phyloP scores from a whole-genome alignment of 306 rosid species.

The Castanopsis chinensis region DNA sequence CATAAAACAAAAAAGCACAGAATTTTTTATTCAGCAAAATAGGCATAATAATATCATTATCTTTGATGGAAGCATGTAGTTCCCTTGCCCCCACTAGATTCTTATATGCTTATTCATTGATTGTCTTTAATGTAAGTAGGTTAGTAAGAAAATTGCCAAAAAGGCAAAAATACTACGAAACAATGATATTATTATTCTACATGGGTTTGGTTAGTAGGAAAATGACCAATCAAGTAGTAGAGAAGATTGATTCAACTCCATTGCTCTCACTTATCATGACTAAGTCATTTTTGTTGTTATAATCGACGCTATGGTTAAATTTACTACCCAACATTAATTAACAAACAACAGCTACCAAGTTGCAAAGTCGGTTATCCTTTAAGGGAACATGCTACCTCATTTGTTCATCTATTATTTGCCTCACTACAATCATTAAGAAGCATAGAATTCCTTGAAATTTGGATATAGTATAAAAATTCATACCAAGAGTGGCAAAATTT shows the following conservation, averaged over 20 bases:
- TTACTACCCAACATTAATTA: slow-evolving; percentile 37
- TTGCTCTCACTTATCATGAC: neutral
- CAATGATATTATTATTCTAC: neutral
- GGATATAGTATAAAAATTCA: no score
- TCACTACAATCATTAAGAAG: slow-evolving; percentile 6
- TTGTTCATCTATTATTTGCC: neutral
- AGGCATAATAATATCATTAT: no score
- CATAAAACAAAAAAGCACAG: no score
- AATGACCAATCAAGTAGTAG: slow-evolving; percentile 2
- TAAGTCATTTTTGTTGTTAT: slow-evolving; percentile 18
- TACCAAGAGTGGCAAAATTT: no score
- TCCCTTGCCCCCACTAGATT: no score
- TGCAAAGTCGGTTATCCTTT: slow-evolving; percentile 15
- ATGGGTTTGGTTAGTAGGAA: neutral
- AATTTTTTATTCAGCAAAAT: no score
- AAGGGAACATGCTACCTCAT: slow-evolving; percentile 20
- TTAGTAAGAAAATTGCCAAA: neutral
- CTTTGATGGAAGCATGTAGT: no score
- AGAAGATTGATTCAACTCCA: slow-evolving; percentile 19
- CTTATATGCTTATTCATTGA: neutral
- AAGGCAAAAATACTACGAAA: neutral
- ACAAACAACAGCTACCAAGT: slow-evolving; percentile 35
- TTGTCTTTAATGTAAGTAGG: neutral
- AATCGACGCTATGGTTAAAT: slow-evolving; percentile 32
- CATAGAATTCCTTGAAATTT: slow-evolving; percentile 19